phyloP scores from a whole-genome alignment of 2,329 filamentous ascomycete species.

The Sordariomycetes sp. region DNA sequence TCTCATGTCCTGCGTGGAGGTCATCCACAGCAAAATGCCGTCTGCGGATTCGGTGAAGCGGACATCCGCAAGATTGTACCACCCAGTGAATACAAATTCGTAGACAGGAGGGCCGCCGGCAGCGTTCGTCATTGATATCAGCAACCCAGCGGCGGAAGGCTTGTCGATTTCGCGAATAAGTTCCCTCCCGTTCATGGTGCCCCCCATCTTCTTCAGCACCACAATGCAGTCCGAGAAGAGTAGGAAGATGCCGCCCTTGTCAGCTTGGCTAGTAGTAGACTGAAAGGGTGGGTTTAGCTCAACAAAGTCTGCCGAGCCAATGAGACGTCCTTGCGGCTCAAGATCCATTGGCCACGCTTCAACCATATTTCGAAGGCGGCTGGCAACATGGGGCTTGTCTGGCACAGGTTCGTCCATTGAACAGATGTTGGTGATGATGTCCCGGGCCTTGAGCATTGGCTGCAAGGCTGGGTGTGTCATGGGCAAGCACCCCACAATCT shows the following conservation, averaged over 20 bases:
- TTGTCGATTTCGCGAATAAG: conserved; percentile 80
- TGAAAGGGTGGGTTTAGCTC: conserved; percentile 68
- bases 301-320: conserved; percentile 71
- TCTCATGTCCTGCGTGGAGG: conserved; percentile 52
- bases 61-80: conserved; percentile 59
- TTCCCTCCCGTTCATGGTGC: conserved; percentile 61
- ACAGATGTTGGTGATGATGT: conserved; percentile 94
- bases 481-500: conserved; percentile 80
- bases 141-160: conserved; percentile 54
- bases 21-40: conserved; percentile 58
- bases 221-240: conserved; percentile 79
- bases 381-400: conserved; percentile 65
- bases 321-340: conserved; percentile 66
- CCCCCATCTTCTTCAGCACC: conserved; percentile 61
- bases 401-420: conserved; percentile 68
- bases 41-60: conserved; percentile 65
- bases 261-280: conserved; percentile 26
- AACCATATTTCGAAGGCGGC: conserved; percentile 66
- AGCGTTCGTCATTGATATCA: conserved; percentile 55
- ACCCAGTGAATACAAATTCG: conserved; percentile 69
- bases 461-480: conserved; percentile 78
- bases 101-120: conserved; percentile 52
- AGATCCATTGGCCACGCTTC: conserved; percentile 68
- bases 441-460: conserved; percentile 75
- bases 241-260: conserved; percentile 62